Percentiles rank a stretch among this genome's conserved stretches.
Conservation (phyloP, 2,329 filamentous ascomycete species). For the Ceratocystis ficicola region DNA sequence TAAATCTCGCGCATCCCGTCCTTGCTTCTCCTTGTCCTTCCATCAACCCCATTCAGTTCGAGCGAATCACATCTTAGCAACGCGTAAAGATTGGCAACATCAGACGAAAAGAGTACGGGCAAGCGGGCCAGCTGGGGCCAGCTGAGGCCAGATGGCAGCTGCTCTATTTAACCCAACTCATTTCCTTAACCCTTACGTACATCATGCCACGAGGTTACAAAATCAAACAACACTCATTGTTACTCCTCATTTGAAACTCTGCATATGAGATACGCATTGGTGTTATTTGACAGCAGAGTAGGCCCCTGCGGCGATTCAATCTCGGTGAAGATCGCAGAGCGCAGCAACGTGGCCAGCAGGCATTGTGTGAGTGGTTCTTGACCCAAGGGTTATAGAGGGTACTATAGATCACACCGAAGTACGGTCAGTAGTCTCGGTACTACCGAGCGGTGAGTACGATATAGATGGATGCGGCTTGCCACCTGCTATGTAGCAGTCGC, state of each 20-base stretch:
- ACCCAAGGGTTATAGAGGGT: background rate
- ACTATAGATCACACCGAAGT: slow-evolving; percentile 7
- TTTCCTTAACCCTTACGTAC: background rate
- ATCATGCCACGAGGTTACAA: background rate
- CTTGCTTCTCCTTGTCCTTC: background rate
- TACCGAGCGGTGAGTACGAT: background rate
- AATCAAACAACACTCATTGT: no score
- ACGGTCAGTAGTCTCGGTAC: background rate
- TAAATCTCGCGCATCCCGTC: background rate
- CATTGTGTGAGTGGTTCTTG: background rate
- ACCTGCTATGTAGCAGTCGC: background rate
- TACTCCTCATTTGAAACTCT: no score
- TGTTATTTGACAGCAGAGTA: background rate
- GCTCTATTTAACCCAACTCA: background rate
- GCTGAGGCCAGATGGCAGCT: background rate
- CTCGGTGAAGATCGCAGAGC: background rate
- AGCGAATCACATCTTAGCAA: background rate
- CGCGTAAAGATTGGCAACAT: background rate
- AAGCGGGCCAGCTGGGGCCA: background rate
- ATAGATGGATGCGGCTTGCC: background rate
- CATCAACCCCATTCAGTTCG: background rate
- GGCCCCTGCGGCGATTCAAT: background rate
- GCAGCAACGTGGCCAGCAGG: background rate
- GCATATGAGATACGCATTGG: background rate
- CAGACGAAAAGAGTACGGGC: background rate